Conservation (phyloP, 2,329 filamentous ascomycete genomes). For the Botryotinia convoluta region DNA sequence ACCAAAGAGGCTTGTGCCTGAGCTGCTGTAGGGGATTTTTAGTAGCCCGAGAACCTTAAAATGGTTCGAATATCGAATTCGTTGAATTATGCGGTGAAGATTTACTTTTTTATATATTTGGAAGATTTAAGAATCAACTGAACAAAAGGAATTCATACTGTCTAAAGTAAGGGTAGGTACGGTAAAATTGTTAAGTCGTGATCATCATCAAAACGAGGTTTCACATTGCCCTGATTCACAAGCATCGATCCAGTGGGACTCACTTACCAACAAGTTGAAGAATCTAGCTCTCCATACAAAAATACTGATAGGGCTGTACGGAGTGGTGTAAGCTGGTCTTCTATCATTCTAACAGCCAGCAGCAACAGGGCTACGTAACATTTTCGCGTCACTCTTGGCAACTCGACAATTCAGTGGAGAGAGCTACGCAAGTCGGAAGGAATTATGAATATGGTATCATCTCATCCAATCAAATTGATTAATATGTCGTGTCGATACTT, state of each 20-base stretch:
- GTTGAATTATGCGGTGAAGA: neutral
- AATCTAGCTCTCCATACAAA: neutral
- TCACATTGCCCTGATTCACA: neutral
- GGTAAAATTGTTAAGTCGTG: neutral
- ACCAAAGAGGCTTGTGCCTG: conserved; percentile 7
- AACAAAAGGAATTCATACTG: neutral
- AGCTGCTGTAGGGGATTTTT: conserved; percentile 1
- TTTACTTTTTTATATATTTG: neutral
- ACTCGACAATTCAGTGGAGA: neutral
- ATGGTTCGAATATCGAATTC: neutral
- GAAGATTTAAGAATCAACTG: neutral
- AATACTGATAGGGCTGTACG: neutral
- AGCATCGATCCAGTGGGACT: neutral
- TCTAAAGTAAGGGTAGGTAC: neutral
- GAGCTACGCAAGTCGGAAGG: neutral
- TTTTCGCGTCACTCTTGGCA: conserved; percentile 16
- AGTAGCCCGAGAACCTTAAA: neutral
- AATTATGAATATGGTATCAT: neutral
- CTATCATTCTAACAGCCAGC: neutral
- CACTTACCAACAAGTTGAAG: neutral
- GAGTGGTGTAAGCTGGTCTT: neutral
- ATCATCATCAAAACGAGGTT: neutral
- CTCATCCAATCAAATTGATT: neutral
- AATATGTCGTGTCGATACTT: neutral
- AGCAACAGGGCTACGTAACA: conserved; percentile 13